Evolutionary conservation across 1,139 yeast species (phyloP).

Genomic region (Suhomyces chickasaworum): DNA sequence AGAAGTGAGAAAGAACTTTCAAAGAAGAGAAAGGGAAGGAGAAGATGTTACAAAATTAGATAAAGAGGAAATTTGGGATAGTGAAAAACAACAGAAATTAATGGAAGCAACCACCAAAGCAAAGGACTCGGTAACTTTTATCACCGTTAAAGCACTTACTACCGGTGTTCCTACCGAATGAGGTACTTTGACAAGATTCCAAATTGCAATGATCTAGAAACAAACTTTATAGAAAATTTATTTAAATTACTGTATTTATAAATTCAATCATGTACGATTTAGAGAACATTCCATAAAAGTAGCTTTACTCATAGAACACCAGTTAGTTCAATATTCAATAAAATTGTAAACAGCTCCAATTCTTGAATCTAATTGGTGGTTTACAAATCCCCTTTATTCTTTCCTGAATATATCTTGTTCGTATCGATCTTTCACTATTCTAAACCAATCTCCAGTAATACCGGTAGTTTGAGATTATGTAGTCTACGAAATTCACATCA

Average conservation of each 20-base stretch:
- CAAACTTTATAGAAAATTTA: not conserved
- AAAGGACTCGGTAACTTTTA: conserved; percentile 57
- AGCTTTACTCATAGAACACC: too few relatives aligned
- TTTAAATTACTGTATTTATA: not conserved
- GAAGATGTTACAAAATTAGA: conserved; percentile 41
- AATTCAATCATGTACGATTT: not conserved
- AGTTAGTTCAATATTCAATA: too few relatives aligned
- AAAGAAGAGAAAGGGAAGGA: conserved; percentile 39
- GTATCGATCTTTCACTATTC: too few relatives aligned
- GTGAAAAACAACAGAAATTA: conserved; percentile 45
- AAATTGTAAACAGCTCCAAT: too few relatives aligned
- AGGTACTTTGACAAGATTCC: too few relatives aligned
- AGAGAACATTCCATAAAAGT: too few relatives aligned
- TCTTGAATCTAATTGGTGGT: too few relatives aligned
- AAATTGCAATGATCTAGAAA: not conserved
- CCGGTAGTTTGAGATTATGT: too few relatives aligned
- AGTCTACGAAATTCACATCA: not conserved
- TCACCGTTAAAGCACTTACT: conserved; percentile 21
- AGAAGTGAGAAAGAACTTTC: conserved; percentile 37
- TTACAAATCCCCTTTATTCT: too few relatives aligned
- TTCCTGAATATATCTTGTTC: too few relatives aligned
- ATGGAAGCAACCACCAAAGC: conserved; percentile 48
- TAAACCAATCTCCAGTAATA: too few relatives aligned
- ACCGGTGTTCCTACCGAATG: conserved; percentile 1
- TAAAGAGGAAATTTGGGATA: conserved; percentile 54